Percentiles rank a stretch among this genome's conserved stretches.
phyloP scores from a whole-genome alignment of 2,329 filamentous ascomycete species.

The Aspergillus felis region DNA sequence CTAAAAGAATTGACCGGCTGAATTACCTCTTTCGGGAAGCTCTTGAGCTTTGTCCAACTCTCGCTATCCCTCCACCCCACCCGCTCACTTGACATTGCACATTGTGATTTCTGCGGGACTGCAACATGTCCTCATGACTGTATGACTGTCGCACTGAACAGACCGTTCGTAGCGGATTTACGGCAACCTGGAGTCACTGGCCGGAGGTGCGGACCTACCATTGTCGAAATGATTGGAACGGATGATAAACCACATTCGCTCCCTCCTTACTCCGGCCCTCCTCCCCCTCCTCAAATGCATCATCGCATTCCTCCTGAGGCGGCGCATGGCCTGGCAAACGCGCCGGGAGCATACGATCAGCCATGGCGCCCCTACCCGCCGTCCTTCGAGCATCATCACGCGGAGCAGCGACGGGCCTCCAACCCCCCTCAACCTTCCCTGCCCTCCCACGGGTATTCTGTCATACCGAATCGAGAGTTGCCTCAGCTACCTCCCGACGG shows the following conservation, averaged over 20 bases:
- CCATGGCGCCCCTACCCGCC: conserved; percentile 30
- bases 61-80: not conserved
- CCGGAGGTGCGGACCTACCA: conserved; percentile 16
- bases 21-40: conserved; percentile 12
- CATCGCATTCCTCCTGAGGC: conserved; percentile 28
- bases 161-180: conserved; percentile 13
- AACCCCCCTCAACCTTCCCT: conserved; percentile 24
- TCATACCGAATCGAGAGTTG: conserved; percentile 31
- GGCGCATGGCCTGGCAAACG: conserved; percentile 23
- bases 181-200: conserved; percentile 16
- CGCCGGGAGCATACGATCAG: conserved; percentile 28
- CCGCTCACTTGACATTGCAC: not conserved
- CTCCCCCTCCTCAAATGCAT: conserved; percentile 23
- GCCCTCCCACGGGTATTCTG: conserved; percentile 26
- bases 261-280: conserved; percentile 19
- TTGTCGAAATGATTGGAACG: conserved; percentile 23
- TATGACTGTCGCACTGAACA: conserved; percentile 19
- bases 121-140: conserved; percentile 21
- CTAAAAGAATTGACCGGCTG: conserved; percentile 2
- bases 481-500: conserved; percentile 32
- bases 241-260: conserved; percentile 25
- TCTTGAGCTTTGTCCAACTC: not conserved
- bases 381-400: conserved; percentile 25
- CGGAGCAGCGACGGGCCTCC: conserved; percentile 29
- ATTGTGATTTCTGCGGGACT: conserved; percentile 7